A percentile compares a stretch with the other conserved stretches of the same genome.
These are phyloP conservation scores for Gaeumannomyces sp. DNA, from an alignment of 2,329 filamentous ascomycete species.

Conservation along the genomic window DNA sequence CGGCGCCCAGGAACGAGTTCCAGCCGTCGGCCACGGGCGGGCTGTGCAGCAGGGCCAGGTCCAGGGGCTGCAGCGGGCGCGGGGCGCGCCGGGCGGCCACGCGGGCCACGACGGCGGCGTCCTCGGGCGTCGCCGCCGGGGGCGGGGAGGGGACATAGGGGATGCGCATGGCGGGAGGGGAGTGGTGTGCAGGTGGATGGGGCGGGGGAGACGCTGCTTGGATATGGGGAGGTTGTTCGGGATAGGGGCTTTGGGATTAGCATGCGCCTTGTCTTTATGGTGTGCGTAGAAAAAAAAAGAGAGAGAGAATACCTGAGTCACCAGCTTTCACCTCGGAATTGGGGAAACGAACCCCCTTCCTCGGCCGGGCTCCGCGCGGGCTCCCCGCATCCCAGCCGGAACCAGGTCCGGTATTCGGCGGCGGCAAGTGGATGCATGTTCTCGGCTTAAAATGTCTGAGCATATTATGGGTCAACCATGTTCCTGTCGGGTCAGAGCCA, in stretches of 20 bases:
- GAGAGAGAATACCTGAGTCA: not conserved
- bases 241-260: not conserved
- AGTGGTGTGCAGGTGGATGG: conserved; percentile 10
- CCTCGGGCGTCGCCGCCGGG: conserved; percentile 35
- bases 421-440: not conserved
- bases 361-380: not conserved
- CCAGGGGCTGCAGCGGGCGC: conserved; percentile 66
- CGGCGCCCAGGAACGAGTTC: conserved; percentile 62
- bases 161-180: conserved; percentile 51
- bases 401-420: not conserved
- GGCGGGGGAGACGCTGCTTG: conserved; percentile 22
- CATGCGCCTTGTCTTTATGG: too few relatives aligned
- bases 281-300: too few relatives aligned
- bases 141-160: conserved; percentile 53
- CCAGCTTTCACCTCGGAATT: too few relatives aligned
- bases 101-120: conserved; percentile 54
- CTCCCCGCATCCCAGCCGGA: not conserved
- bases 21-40: conserved; percentile 70
- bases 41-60: conserved; percentile 69
- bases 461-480: not conserved
- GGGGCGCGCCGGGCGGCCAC: conserved; percentile 60
- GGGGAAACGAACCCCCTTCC: too few relatives aligned
- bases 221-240: not conserved
- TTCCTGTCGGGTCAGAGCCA: not conserved
- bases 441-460: not conserved